These are phyloP conservation scores for Tuber aestivum DNA, from an alignment of 495 filamentous ascomycete species.

Conservation along the genomic window DNA sequence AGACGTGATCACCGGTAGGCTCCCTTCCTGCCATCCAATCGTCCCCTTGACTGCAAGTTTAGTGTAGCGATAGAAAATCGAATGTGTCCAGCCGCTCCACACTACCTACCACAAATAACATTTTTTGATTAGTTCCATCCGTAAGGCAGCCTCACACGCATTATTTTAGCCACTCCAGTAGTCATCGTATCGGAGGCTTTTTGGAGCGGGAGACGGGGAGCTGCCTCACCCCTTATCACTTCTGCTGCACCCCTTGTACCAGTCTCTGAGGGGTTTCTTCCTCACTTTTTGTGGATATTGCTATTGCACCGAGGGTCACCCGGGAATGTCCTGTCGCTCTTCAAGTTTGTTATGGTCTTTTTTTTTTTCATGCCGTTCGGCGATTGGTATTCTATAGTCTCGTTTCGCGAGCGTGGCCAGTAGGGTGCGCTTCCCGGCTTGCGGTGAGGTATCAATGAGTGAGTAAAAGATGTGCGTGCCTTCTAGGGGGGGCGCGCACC, in stretches of 20 bases:
- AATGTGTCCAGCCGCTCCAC: background rate
- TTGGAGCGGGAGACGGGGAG: background rate
- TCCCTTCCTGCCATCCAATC: no score
- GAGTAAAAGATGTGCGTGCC: background rate
- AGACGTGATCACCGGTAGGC: background rate
- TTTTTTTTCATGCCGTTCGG: background rate
- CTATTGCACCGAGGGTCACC: background rate
- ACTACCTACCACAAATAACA: background rate
- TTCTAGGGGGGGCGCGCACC: background rate
- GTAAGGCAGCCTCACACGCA: background rate
- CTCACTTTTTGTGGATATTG: background rate
- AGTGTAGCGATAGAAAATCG: background rate
- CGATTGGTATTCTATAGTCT: background rate
- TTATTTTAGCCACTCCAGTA: background rate
- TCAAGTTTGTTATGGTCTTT: background rate
- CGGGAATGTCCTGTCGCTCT: background rate
- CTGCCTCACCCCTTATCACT: background rate
- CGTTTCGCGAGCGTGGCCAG: no score
- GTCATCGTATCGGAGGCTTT: background rate
- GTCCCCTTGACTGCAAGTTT: background rate
- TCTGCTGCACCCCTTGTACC: background rate
- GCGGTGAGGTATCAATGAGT: background rate
- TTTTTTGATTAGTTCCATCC: background rate
- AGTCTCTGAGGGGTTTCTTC: background rate
- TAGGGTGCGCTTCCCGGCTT: background rate